A percentile compares a stretch with the other conserved stretches of the same genome.
Evolutionary conservation across 345 rosid genomes (phyloP).

Genomic region (Euclidium syriacum): DNA sequence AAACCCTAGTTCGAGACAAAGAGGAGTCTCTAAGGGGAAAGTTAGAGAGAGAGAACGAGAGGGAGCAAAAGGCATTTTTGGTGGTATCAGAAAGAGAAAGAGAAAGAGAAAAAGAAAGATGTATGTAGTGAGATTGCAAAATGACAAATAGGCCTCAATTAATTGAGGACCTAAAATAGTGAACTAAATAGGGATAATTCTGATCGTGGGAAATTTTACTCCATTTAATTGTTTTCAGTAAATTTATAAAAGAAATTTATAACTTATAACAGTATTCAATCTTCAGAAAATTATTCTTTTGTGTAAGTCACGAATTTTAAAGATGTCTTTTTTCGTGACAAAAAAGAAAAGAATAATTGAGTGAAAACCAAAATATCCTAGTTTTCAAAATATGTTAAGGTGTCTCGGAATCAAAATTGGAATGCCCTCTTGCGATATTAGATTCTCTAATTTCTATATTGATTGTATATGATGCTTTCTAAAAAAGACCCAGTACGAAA

Average conservation of each 20-base stretch:
- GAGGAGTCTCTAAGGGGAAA: constrained; percentile 24
- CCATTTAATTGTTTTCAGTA: not conserved
- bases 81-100: constrained; percentile 18
- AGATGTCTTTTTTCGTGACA: too few species aligned
- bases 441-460: not conserved
- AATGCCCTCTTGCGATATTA: not conserved
- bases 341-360: not conserved
- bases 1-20: constrained; percentile 30
- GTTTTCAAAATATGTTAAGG: not conserved
- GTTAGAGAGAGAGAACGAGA: constrained; percentile 19
- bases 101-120: not conserved
- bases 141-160: constrained; percentile 24
- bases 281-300: not conserved
- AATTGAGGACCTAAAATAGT: constrained; percentile 24
- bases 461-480: not conserved
- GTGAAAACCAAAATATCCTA: not conserved
- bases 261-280: not conserved
- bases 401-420: not conserved
- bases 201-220: constrained; percentile 2
- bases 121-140: constrained; percentile 17
- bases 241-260: not conserved
- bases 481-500: too few species aligned
- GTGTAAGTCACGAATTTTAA: not conserved
- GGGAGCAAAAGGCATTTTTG: constrained; percentile 27
- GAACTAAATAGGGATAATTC: not conserved